A percentile compares a stretch with the other conserved stretches of the same genome.
phyloP scores from a whole-genome alignment of 2,329 filamentous ascomycete genomes.

The Pezicula carpinea region DNA sequence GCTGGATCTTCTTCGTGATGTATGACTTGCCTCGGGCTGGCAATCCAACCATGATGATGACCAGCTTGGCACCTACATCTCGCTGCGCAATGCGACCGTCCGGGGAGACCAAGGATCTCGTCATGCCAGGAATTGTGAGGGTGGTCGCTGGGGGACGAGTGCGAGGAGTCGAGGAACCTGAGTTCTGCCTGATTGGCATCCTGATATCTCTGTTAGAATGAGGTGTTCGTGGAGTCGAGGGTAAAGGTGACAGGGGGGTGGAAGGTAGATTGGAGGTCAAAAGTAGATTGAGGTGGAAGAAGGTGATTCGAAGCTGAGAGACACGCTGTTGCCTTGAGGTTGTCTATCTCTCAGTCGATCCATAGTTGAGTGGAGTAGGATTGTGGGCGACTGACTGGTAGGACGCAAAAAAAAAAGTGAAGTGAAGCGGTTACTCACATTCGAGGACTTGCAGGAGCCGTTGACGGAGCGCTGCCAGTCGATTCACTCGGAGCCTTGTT shows the following conservation, averaged over 20 bases:
- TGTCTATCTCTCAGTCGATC: background rate
- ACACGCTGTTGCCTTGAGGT: too few relatives aligned
- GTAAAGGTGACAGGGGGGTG: background rate
- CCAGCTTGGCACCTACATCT: conserved; percentile 92
- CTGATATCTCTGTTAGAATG: conserved; percentile 34
- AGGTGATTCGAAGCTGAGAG: background rate
- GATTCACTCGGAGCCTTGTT: conserved; percentile 17
- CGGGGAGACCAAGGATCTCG: conserved; percentile 89
- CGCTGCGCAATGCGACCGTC: conserved; percentile 90
- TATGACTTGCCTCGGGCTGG: conserved; percentile 96
- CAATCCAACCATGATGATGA: conserved; percentile 97
- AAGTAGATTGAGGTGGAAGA: background rate
- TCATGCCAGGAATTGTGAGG: conserved; percentile 94
- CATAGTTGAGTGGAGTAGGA: background rate
- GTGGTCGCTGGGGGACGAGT: conserved; percentile 84
- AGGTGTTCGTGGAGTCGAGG: background rate
- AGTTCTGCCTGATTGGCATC: conserved; percentile 66
- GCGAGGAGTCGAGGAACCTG: conserved; percentile 71
- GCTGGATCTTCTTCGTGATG: conserved; percentile 95
- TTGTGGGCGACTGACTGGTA: background rate
- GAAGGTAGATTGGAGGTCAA: background rate
- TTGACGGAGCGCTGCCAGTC: conserved; percentile 20
- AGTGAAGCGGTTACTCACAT: conserved; percentile 20
- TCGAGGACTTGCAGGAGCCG: conserved; percentile 27
- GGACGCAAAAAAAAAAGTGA: background rate